phyloP scores from a whole-genome alignment of 2,329 filamentous ascomycete genomes.

The Verruconis gallopava region DNA sequence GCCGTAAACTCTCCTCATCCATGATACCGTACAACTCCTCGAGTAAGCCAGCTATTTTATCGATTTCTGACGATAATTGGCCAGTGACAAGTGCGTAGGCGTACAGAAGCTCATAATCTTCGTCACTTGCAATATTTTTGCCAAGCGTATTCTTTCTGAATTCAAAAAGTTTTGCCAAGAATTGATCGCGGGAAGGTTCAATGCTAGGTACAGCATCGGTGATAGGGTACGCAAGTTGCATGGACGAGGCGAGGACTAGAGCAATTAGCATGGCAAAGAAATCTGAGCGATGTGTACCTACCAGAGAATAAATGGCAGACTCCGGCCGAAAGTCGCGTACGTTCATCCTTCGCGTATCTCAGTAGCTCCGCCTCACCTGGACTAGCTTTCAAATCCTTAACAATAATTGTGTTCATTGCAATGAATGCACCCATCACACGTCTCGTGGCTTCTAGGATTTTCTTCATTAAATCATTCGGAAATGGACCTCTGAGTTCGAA shows the following conservation, averaged over 20 bases:
- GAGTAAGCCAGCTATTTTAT: slow-evolving; percentile 40
- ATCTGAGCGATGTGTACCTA: slow-evolving; percentile 19
- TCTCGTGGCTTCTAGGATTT: slow-evolving; percentile 66
- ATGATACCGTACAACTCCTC: slow-evolving; percentile 48
- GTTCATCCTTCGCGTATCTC: slow-evolving; percentile 64
- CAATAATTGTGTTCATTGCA: slow-evolving; percentile 85
- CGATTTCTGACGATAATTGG: slow-evolving; percentile 44
- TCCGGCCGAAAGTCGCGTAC: slow-evolving; percentile 67
- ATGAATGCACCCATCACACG: slow-evolving; percentile 88
- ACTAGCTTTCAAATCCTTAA: slow-evolving; percentile 62
- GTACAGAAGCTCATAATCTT: slow-evolving; percentile 84
- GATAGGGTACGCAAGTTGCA: slow-evolving; percentile 89
- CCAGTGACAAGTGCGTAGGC: slow-evolving; percentile 65
- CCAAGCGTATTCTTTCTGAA: slow-evolving; percentile 59
- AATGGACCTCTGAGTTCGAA: slow-evolving; percentile 85
- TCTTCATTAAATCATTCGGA: slow-evolving; percentile 56
- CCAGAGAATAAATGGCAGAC: slow-evolving; percentile 74
- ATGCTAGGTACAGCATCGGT: slow-evolving; percentile 80
- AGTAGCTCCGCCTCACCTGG: slow-evolving; percentile 73
- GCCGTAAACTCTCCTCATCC: slow-evolving; percentile 47
- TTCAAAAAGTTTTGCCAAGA: slow-evolving; percentile 77
- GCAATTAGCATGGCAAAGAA: slow-evolving; percentile 12
- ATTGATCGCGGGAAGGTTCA: slow-evolving; percentile 62
- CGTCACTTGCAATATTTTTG: slow-evolving; percentile 45
- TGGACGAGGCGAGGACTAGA: slow-evolving; percentile 70